Evolutionary conservation across 352 stramenopile species (phyloP).

Genomic region (Saprolegnia parasitica): DNA sequence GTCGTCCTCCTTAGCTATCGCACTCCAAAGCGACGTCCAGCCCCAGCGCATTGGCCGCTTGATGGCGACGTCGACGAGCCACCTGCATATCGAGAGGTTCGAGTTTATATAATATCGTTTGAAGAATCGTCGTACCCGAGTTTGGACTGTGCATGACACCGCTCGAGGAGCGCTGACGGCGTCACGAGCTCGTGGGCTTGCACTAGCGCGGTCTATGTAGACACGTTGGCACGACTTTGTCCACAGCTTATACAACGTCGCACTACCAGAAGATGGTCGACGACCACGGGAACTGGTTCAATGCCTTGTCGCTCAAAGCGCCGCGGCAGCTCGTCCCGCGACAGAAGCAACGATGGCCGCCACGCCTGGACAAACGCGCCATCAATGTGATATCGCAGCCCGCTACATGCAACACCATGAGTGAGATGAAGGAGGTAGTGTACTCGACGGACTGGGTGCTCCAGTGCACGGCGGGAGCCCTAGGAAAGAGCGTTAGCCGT

Average conservation of each 20-base stretch:
- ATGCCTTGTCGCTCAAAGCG: constrained; percentile 22
- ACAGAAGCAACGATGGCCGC: constrained; percentile 13
- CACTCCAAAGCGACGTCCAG: not conserved
- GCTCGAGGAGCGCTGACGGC: not conserved
- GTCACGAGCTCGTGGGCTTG: not conserved
- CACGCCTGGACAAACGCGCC: not conserved
- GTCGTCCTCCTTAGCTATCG: not conserved
- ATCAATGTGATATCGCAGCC: not conserved
- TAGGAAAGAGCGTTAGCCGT: not conserved
- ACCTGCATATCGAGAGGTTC: not conserved
- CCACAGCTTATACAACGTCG: too few species aligned
- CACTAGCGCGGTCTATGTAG: not conserved
- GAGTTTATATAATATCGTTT: not conserved
- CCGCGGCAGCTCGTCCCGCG: not conserved
- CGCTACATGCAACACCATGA: not conserved
- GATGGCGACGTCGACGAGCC: constrained; percentile 3
- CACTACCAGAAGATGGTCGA: constrained; percentile 23
- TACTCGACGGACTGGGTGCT: not conserved
- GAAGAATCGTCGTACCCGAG: not conserved
- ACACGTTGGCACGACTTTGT: too few species aligned
- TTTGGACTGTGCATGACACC: not conserved
- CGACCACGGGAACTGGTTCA: constrained; percentile 16
- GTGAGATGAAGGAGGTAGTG: not conserved
- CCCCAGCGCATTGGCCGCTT: constrained; percentile 14
- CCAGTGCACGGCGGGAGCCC: constrained; percentile 23